Conservation (phyloP, 2,329 filamentous ascomycete genomes). For the Colletotrichum sp. region DNA sequence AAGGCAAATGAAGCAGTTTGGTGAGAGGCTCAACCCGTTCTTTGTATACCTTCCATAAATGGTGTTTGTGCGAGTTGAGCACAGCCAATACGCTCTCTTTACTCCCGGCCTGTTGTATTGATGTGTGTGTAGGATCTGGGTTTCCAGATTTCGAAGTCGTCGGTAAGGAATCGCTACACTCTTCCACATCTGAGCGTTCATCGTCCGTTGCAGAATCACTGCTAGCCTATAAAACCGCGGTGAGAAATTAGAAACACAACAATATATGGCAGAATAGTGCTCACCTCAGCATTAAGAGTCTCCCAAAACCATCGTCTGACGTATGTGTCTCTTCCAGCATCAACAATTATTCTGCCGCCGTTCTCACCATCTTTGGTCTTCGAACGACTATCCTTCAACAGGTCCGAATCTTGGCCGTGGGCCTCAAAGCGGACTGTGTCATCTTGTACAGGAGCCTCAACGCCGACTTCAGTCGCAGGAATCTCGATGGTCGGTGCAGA, state of each 20-base stretch:
- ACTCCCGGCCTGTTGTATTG: background rate
- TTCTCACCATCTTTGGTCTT: background rate
- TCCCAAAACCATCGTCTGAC: background rate
- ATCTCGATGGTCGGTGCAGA: background rate
- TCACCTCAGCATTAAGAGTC: background rate
- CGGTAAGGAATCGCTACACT: background rate
- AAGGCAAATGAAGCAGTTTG: background rate
- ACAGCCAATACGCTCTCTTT: background rate
- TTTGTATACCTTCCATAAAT: background rate
- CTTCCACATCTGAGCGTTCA: background rate
- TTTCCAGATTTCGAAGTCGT: background rate
- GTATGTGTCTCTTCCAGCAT: background rate
- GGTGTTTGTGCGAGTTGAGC: background rate
- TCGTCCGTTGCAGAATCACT: background rate
- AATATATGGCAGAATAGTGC: background rate
- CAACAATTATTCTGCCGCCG: background rate
- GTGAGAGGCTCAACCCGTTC: background rate
- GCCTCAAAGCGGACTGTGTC: background rate
- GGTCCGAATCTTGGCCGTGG: background rate
- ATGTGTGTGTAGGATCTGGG: background rate
- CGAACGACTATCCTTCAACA: background rate
- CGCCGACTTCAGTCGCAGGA: background rate
- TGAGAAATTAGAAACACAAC: background rate
- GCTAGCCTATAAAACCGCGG: background rate
- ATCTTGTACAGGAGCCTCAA: background rate